These are phyloP conservation scores for Paradendryphiella salina DNA, from an alignment of 2,329 filamentous ascomycete genomes.

Conservation along the genomic window DNA sequence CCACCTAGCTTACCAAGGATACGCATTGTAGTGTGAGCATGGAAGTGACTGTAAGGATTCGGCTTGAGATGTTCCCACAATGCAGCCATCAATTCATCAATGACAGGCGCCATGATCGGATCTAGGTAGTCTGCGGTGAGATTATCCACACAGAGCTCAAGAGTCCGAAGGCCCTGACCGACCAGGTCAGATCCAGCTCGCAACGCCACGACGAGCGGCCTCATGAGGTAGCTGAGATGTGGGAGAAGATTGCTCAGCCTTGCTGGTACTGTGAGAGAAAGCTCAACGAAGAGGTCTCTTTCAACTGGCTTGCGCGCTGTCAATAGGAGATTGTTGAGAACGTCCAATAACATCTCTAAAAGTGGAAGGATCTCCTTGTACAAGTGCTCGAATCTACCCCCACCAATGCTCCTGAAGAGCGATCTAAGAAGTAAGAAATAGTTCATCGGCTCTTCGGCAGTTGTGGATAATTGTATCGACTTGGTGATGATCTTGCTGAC, in stretches of 20 bases:
- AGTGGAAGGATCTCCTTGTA: slow-evolving; percentile 98
- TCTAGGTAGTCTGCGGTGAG: slow-evolving; percentile 97
- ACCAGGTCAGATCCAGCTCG: slow-evolving; percentile 91
- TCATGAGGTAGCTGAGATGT: slow-evolving; percentile 95
- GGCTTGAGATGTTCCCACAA: slow-evolving; percentile 94
- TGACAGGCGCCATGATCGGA: slow-evolving; percentile 98
- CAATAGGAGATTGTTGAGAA: slow-evolving; percentile 90
- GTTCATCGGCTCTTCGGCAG: slow-evolving; percentile 96
- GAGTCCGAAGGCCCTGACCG: slow-evolving; percentile 86
- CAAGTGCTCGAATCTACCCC: slow-evolving; percentile 93
- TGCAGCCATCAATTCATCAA: slow-evolving; percentile 97
- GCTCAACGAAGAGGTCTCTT: slow-evolving; percentile 92
- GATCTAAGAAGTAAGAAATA: slow-evolving; percentile 94
- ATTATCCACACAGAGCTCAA: slow-evolving; percentile 97
- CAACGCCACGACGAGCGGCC: slow-evolving; percentile 92
- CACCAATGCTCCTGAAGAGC: slow-evolving; percentile 93
- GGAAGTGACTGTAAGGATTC: slow-evolving; percentile 94
- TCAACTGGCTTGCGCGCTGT: slow-evolving; percentile 89
- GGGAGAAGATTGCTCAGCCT: slow-evolving; percentile 91
- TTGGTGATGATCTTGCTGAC: slow-evolving; percentile 97
- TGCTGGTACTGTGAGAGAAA: slow-evolving; percentile 94
- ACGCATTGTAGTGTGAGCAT: slow-evolving; percentile 95
- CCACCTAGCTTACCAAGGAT: slow-evolving; percentile 96
- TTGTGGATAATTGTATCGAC: slow-evolving; percentile 93
- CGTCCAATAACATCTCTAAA: slow-evolving; percentile 95